Base-by-base conservation (phyloP, 495 filamentous ascomycete species). In the Hyaloscypha finlandica region DNA sequence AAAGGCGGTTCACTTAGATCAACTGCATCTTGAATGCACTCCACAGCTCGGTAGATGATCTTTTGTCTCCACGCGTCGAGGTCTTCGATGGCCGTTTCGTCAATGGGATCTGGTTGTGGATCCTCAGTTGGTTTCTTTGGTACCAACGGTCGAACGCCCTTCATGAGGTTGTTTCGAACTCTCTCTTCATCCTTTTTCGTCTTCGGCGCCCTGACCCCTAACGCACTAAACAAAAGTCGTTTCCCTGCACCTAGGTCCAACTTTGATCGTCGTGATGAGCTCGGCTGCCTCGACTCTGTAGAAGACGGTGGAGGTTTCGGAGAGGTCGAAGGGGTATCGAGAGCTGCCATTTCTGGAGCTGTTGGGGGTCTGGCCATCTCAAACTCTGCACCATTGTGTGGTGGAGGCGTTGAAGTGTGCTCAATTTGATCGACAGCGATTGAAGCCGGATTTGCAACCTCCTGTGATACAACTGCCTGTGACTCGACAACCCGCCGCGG, bases 1-100 rank as follows among this genome's bases (percentile, higher is more conserved):
- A 96, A 98, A 3, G 91, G 91, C 0, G 95, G 94, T 25, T 88
- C 83, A 63, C 85, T 92, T 37, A 97, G 80, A 64, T 86, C 78
- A 58, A 93, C 79, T n/a, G 86, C 87, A 29, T 93, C 87, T 59
- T 88, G 78, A 67, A 89, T 85, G 75, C 95, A 97, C 74, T 99
- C 95, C 12, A 93, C 89, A 55, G 93, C 94, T 58, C 80, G 81
- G 61, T 83, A 85, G 33, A 79, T 83, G 42, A 97, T 88, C 73
- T 88, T 94, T 9, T 86, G 74, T 67, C 85, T 85, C 94, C 94
- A 98, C 48, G 79, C 74, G 8, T 88, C 77, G 0, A 73, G 63
- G 57, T 79, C 74, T 22, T 80, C 69, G 2, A 61, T 35, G 8
- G 55, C 11, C 16, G 63, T 30, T 32, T 68, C 61, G 16, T 39